A percentile compares a stretch with the other conserved stretches of the same genome.
These are phyloP conservation scores for Triticum turgidum DNA, from an alignment of 176 grass and related monocot species.

Conservation along the genomic window DNA sequence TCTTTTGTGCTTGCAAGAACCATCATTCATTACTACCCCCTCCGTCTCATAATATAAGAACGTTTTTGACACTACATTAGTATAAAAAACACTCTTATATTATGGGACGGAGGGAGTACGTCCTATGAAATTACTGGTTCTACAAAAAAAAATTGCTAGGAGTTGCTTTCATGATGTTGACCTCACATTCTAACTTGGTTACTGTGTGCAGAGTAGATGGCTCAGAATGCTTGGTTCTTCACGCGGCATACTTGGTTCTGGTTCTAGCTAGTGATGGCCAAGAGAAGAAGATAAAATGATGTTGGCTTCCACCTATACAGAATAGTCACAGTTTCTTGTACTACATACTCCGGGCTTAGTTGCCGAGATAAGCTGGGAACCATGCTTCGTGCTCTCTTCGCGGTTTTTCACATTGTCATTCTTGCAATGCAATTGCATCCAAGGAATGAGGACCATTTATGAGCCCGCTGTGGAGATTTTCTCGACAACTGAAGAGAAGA, in stretches of 20 bases:
- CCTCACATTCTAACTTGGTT: not conserved
- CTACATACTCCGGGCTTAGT: not conserved
- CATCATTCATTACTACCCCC: not conserved
- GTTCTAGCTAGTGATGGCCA: not conserved
- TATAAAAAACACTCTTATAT: no score
- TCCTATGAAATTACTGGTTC: not conserved
- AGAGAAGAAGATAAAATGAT: not conserved
- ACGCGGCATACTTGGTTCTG: not conserved
- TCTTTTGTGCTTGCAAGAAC: not conserved
- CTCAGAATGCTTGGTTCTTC: not conserved
- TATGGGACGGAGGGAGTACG: no score
- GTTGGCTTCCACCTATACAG: no score
- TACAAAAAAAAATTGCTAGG: not conserved
- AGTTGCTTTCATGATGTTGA: not conserved
- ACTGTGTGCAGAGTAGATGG: not conserved
- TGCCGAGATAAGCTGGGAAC: not conserved
- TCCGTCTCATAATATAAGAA: no score
- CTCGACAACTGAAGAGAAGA: not conserved
- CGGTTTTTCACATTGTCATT: not conserved
- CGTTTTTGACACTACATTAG: no score
- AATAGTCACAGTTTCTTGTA: not conserved
- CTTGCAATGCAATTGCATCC: not conserved
- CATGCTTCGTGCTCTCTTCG: not conserved
- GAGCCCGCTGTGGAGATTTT: not conserved
- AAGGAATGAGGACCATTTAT: not conserved